Evolutionary conservation across 2,329 filamentous ascomycete species (phyloP).

Genomic region (Exophiala calicioides): DNA sequence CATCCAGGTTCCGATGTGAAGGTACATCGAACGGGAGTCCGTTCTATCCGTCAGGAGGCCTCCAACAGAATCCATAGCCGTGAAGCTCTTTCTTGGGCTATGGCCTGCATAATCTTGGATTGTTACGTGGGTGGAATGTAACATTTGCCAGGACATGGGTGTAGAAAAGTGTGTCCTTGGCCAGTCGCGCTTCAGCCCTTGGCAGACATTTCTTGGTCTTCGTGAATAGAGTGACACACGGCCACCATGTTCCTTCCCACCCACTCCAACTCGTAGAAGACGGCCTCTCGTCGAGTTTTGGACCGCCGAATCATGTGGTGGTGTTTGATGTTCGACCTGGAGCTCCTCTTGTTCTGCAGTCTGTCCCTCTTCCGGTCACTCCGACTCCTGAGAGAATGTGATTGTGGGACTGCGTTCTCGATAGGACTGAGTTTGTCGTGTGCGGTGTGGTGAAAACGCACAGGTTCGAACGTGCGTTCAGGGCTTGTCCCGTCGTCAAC

Average conservation of each 20-base stretch:
- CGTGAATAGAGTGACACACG: constrained; percentile 13
- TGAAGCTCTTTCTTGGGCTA: too few species aligned
- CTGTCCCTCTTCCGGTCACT: constrained; percentile 8
- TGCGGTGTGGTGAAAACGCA: constrained; percentile 1
- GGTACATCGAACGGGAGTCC: too few species aligned
- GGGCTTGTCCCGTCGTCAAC: constrained; percentile 12
- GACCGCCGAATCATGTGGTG: constrained; percentile 15
- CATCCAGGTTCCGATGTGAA: too few species aligned
- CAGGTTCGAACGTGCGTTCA: constrained; percentile 9
- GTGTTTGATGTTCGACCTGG: constrained; percentile 4
- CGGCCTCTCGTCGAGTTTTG: constrained; percentile 3
- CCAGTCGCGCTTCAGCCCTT: too few species aligned
- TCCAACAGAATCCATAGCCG: too few species aligned
- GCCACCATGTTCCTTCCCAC: constrained; percentile 11
- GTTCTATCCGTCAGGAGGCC: too few species aligned
- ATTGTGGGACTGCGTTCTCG: background rate
- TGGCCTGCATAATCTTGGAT: too few species aligned
- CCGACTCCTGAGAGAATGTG: constrained; percentile 1
- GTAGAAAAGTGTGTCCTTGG: too few species aligned
- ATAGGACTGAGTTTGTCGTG: constrained; percentile 4
- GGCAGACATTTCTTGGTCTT: too few species aligned
- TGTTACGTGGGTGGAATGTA: too few species aligned
- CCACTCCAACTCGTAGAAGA: constrained; percentile 16
- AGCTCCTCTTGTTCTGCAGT: constrained; percentile 4
- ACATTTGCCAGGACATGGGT: too few species aligned